Evolutionary conservation across 164 flowering plant species (phyloP).

Genomic region (Magnolia changhungtana): DNA sequence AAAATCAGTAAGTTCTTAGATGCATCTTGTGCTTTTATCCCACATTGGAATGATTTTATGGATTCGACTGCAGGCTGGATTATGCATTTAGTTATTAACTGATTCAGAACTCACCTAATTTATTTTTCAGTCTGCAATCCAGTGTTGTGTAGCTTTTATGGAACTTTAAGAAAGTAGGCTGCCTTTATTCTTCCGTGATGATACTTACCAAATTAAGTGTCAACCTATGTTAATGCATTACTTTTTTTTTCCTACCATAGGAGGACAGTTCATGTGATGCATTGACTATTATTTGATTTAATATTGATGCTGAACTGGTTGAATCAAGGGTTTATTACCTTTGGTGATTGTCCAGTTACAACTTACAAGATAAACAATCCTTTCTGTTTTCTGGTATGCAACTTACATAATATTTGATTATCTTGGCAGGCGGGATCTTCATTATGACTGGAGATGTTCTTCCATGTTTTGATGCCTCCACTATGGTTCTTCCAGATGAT

Average conservation of each 20-base stretch:
- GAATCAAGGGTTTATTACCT: background rate
- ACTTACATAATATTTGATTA: slow-evolving; percentile 4
- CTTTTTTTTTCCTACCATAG: background rate
- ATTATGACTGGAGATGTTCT: slow-evolving; percentile 99
- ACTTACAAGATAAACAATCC: background rate
- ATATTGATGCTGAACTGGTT: background rate
- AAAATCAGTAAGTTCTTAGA: no score
- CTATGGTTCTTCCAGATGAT: slow-evolving; percentile 76
- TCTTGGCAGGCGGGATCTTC: slow-evolving; percentile 78
- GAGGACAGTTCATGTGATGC: background rate
- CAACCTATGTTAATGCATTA: slow-evolving; percentile 12
- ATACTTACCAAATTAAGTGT: no score
- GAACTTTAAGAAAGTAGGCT: no score
- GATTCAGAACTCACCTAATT: no score
- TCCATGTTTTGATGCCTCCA: slow-evolving; percentile 91
- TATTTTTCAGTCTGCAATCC: no score
- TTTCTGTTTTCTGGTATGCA: background rate
- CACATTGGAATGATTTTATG: no score
- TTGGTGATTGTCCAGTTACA: background rate
- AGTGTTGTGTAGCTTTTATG: no score
- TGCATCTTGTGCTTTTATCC: no score
- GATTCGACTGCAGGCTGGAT: no score
- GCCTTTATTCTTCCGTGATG: no score
- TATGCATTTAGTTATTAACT: no score
- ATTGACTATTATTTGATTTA: background rate